A percentile compares a stretch with the other conserved stretches of the same genome.
Evolutionary conservation across 805 yeast genomes (phyloP).

Genomic region (Candida anglica): DNA sequence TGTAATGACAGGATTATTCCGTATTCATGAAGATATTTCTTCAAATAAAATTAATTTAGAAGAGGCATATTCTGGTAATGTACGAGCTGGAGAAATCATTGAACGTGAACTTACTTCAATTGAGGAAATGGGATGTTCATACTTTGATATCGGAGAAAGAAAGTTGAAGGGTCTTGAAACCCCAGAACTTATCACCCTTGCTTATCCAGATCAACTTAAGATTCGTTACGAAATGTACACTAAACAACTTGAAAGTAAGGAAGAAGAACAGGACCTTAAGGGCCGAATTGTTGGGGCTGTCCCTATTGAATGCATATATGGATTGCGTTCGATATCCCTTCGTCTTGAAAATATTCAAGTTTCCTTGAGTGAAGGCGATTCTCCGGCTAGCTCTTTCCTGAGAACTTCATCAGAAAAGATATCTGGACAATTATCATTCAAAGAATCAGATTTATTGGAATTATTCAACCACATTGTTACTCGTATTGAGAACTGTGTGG

Average conservation of each 20-base stretch:
- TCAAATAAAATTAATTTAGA: slow-evolving; percentile 20
- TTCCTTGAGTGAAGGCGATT: slow-evolving; percentile 39
- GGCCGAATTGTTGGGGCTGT: slow-evolving; percentile 31
- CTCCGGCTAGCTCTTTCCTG: slow-evolving; percentile 22
- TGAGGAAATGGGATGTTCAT: slow-evolving; percentile 64
- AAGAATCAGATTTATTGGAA: slow-evolving; percentile 43
- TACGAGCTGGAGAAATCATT: slow-evolving; percentile 50
- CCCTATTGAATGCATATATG: slow-evolving; percentile 43
- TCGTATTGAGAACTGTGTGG: slow-evolving; percentile 60
- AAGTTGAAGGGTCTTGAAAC: slow-evolving; percentile 93
- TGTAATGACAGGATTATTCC: slow-evolving; percentile 60
- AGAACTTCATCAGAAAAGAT: slow-evolving; percentile 21
- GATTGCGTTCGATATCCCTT: slow-evolving; percentile 51
- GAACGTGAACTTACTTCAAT: slow-evolving; percentile 64
- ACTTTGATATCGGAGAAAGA: slow-evolving; percentile 74
- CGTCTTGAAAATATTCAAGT: slow-evolving; percentile 59
- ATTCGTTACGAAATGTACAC: slow-evolving; percentile 49
- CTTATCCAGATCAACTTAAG: slow-evolving; percentile 64
- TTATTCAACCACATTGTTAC: slow-evolving; percentile 65
- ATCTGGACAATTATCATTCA: slow-evolving; percentile 14
- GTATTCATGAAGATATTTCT: slow-evolving; percentile 40
- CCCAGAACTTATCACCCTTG: slow-evolving; percentile 79
- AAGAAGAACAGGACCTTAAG: slow-evolving; percentile 24
- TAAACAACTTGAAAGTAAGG: slow-evolving; percentile 14
- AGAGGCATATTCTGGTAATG: slow-evolving; percentile 44